Percentiles rank a stretch among this genome's conserved stretches.
Evolutionary conservation across 352 stramenopile species (phyloP).

Genomic region (Pythium biforme): DNA sequence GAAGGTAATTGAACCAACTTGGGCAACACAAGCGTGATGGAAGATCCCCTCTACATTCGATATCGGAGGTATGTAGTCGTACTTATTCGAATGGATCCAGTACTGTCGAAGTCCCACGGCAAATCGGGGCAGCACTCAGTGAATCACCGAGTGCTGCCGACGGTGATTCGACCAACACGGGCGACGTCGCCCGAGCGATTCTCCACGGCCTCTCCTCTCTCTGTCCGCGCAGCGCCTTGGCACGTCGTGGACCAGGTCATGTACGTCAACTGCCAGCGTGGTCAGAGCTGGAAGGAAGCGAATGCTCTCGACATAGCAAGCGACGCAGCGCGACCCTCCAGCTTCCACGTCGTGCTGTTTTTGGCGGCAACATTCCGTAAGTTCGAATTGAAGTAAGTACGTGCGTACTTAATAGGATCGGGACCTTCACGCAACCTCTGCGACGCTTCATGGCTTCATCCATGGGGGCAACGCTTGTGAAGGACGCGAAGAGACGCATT

Average conservation of each 20-base stretch:
- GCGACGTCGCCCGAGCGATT: too few species aligned
- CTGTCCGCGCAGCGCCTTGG: too few species aligned
- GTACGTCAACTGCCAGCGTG: too few species aligned
- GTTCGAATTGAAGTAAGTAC: slow-evolving; percentile 10
- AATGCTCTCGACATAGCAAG: background rate
- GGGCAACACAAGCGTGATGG: background rate
- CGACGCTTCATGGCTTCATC: slow-evolving; percentile 28
- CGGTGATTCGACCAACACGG: too few species aligned
- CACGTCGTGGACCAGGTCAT: too few species aligned
- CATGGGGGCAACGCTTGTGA: too few species aligned
- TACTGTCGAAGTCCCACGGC: too few species aligned
- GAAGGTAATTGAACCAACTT: background rate
- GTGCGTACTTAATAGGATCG: slow-evolving; percentile 6
- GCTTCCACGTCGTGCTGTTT: background rate
- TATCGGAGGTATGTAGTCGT: slow-evolving; percentile 8
- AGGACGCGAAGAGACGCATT: slow-evolving; percentile 9
- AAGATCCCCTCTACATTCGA: slow-evolving; percentile 8
- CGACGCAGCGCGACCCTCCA: background rate
- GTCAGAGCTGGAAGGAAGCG: background rate
- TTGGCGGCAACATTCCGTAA: slow-evolving; percentile 12
- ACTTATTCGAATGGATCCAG: slow-evolving; percentile 1
- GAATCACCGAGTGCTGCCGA: too few species aligned
- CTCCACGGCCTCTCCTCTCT: too few species aligned
- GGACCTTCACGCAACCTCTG: slow-evolving; percentile 19
- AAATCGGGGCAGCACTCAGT: too few species aligned